These are phyloP conservation scores for Trichophyton mentagrophytes DNA, from an alignment of 2,329 filamentous ascomycete species.

Conservation along the genomic window DNA sequence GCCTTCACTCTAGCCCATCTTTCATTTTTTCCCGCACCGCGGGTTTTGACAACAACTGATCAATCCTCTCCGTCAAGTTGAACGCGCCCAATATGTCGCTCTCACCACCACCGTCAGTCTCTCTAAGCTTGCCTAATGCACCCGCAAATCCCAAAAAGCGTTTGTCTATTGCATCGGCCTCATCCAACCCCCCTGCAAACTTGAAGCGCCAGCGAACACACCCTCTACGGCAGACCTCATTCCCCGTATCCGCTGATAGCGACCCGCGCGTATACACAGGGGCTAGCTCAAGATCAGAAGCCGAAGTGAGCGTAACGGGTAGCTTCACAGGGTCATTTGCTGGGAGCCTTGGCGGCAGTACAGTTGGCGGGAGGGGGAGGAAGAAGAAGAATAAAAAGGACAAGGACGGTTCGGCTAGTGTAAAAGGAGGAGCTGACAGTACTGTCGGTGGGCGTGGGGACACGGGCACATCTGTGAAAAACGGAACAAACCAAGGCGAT, in stretches of 20 bases:
- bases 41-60: neutral
- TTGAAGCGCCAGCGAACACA: slow-evolving; percentile 27
- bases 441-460: slow-evolving; percentile 22
- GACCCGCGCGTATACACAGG: slow-evolving; percentile 21
- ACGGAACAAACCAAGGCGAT: slow-evolving; percentile 19
- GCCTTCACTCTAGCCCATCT: neutral
- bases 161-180: slow-evolving; percentile 11
- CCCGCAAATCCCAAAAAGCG: slow-evolving; percentile 12
- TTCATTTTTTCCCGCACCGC: neutral
- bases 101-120: slow-evolving; percentile 11
- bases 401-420: slow-evolving; percentile 20
- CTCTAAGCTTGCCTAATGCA: slow-evolving; percentile 10
- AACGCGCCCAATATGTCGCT: slow-evolving; percentile 6
- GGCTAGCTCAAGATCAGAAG: slow-evolving; percentile 10
- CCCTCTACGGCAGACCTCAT: slow-evolving; percentile 37
- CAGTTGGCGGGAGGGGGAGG: slow-evolving; percentile 16
- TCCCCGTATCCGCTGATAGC: slow-evolving; percentile 25
- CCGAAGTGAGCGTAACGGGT: slow-evolving; percentile 30
- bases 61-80: neutral
- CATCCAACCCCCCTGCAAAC: slow-evolving; percentile 15
- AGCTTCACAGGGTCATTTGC: slow-evolving; percentile 32
- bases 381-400: slow-evolving; percentile 22
- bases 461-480: slow-evolving; percentile 14
- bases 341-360: slow-evolving; percentile 27
- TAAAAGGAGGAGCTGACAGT: slow-evolving; percentile 11